These are phyloP conservation scores for Penicillium sp. DNA, from an alignment of 2,329 filamentous ascomycete species.

Conservation along the genomic window DNA sequence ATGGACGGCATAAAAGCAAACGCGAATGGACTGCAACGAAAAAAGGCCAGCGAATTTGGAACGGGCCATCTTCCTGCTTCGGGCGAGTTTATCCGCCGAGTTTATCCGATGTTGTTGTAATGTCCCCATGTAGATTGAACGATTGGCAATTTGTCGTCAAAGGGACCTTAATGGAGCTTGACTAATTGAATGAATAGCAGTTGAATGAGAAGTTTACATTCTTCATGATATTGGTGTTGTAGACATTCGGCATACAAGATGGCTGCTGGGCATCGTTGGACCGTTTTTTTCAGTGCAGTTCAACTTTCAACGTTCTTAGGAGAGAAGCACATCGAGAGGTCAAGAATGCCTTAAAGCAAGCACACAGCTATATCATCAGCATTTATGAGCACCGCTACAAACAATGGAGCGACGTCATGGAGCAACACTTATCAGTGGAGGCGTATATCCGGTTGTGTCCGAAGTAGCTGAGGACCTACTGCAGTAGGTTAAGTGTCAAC, in stretches of 20 bases:
- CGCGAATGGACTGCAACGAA: constrained; percentile 12
- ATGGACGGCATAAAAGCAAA: constrained; percentile 32
- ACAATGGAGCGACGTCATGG: not conserved
- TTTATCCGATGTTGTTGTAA: constrained; percentile 15
- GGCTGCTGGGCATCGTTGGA: too few relatives aligned
- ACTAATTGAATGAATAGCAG: too few relatives aligned
- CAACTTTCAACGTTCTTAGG: too few relatives aligned
- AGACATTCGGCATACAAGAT: too few relatives aligned
- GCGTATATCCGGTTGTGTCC: not conserved
- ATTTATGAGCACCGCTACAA: not conserved
- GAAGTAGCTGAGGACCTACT: not conserved
- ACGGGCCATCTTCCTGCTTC: constrained; percentile 18
- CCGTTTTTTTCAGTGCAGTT: too few relatives aligned
- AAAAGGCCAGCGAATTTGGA: constrained; percentile 5
- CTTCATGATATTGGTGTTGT: too few relatives aligned
- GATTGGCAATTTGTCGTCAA: not conserved
- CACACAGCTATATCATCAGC: not conserved
- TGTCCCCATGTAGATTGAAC: not conserved
- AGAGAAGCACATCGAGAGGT: too few relatives aligned
- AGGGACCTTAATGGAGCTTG: too few relatives aligned
- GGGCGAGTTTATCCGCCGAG: constrained; percentile 11
- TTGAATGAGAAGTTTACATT: too few relatives aligned
- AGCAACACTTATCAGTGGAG: not conserved
- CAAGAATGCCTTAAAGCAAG: not conserved
- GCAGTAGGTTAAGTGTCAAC: not conserved